A percentile compares a stretch with the other conserved stretches of the same genome.
Conservation (phyloP, 495 filamentous ascomycete species). For the Beverwykella pulmonaria region DNA sequence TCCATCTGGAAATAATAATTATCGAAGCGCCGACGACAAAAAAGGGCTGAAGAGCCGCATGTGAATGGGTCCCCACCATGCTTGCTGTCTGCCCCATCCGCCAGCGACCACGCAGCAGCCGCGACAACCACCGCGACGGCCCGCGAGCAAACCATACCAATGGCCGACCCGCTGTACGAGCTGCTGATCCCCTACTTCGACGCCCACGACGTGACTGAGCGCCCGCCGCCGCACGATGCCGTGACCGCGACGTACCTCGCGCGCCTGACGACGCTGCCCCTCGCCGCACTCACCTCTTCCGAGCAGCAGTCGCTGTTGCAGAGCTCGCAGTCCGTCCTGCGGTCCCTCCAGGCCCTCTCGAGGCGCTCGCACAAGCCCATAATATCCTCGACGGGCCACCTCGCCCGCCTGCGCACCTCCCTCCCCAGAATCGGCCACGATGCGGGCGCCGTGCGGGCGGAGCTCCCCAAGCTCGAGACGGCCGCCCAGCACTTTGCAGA, state of each 20-base stretch:
- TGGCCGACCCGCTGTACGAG: constrained; percentile 74
- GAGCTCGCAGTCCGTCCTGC: constrained; percentile 75
- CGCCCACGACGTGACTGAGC: constrained; percentile 40
- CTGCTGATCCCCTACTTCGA: constrained; percentile 68
- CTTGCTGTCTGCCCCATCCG: neutral
- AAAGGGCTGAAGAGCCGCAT: constrained; percentile 15
- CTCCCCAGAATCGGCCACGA: constrained; percentile 69
- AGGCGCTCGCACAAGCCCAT: constrained; percentile 90
- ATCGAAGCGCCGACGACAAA: no score
- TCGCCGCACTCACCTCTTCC: constrained; percentile 68
- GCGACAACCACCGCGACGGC: neutral
- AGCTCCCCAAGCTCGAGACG: constrained; percentile 77
- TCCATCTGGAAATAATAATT: no score
- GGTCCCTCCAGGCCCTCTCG: constrained; percentile 85
- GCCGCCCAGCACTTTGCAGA: constrained; percentile 77
- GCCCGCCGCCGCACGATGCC: constrained; percentile 48
- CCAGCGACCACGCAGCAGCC: neutral
- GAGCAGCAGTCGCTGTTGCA: constrained; percentile 83
- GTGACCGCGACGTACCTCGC: constrained; percentile 70
- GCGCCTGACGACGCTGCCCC: constrained; percentile 74
- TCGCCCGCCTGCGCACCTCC: constrained; percentile 67
- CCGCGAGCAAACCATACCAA: constrained; percentile 38
- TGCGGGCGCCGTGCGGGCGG: constrained; percentile 65
- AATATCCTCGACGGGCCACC: constrained; percentile 75
- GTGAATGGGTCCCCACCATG: neutral